Conservation (phyloP, 2,329 filamentous ascomycete species). For the Botryotinia calthae region DNA sequence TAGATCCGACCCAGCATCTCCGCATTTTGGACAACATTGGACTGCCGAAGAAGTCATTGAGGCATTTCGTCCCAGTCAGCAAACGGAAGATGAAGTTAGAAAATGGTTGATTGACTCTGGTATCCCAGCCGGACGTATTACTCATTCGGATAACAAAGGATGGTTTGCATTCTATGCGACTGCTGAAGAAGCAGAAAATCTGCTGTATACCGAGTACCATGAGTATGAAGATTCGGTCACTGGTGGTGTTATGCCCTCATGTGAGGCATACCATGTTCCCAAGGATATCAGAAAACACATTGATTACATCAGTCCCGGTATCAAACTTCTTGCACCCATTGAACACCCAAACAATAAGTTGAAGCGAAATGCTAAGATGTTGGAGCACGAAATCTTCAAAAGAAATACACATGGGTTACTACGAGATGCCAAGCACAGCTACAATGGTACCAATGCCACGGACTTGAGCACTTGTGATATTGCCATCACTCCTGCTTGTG, state of each 20-base stretch:
- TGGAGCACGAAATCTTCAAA: not conserved
- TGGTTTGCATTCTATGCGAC: conserved; percentile 42
- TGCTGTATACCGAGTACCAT: conserved; percentile 40
- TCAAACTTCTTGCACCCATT: conserved; percentile 44
- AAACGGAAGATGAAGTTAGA: conserved; percentile 38
- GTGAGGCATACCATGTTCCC: conserved; percentile 46
- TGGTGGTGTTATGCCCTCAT: conserved; percentile 37
- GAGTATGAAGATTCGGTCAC: conserved; percentile 47
- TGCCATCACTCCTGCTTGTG: conserved; percentile 30
- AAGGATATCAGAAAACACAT: conserved; percentile 48
- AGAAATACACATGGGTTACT: conserved; percentile 19
- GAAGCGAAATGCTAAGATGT: conserved; percentile 17
- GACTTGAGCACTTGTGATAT: conserved; percentile 38
- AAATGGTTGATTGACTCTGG: conserved; percentile 39
- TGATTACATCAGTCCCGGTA: conserved; percentile 50
- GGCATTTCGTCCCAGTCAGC: conserved; percentile 37
- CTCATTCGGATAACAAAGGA: conserved; percentile 41
- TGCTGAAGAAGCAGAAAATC: conserved; percentile 38
- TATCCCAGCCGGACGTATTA: conserved; percentile 37
- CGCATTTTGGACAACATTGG: conserved; percentile 41
- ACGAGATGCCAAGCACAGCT: not conserved
- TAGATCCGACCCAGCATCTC: conserved; percentile 33
- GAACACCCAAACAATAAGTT: conserved; percentile 31
- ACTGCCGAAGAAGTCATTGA: conserved; percentile 38
- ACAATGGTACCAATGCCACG: conserved; percentile 44